Evolutionary conservation across 768 basidiomycete species (phyloP).

Genomic region (Nevesoporus exiguus): DNA sequence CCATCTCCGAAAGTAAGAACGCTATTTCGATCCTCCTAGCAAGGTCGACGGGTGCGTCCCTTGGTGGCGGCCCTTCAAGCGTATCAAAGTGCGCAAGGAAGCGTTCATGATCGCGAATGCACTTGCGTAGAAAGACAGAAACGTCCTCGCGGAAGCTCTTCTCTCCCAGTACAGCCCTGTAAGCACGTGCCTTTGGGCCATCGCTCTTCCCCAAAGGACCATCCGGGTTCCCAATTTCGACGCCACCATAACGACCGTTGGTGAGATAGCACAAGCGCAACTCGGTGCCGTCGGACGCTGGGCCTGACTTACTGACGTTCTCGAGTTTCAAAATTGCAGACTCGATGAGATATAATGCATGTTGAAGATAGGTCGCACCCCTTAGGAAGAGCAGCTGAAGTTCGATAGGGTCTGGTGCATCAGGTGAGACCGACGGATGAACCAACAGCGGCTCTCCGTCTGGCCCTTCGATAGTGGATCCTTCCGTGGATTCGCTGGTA

Average conservation of each 20-base stretch:
- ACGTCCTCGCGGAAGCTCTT: conserved; percentile 60
- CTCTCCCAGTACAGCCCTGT: conserved; percentile 56
- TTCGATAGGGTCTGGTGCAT: conserved; percentile 85
- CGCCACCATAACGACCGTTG: conserved; percentile 76
- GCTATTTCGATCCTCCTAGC: conserved; percentile 61
- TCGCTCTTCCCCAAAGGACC: conserved; percentile 64
- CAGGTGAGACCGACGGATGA: conserved; percentile 73
- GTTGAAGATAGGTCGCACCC: conserved; percentile 79
- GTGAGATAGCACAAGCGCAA: conserved; percentile 73
- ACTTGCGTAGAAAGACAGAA: conserved; percentile 58
- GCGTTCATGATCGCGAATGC: conserved; percentile 79
- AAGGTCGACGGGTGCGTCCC: conserved; percentile 34
- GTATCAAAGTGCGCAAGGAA: conserved; percentile 83
- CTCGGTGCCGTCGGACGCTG: conserved; percentile 64
- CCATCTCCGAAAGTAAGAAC: conserved; percentile 62
- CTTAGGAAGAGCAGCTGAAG: conserved; percentile 81
- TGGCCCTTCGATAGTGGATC: conserved; percentile 39
- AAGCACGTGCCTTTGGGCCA: conserved; percentile 61
- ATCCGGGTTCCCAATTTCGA: conserved; percentile 78
- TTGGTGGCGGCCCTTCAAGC: conserved; percentile 43
- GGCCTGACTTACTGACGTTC: conserved; percentile 54
- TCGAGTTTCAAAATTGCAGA: conserved; percentile 67
- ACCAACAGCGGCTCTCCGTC: conserved; percentile 51
- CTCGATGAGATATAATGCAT: conserved; percentile 74
- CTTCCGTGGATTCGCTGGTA: conserved; percentile 48